Evolutionary conservation across 2,329 filamentous ascomycete genomes (phyloP), one percentile per base, ranked within the genome.

Genomic region (Pyrenophora tritici-repentis): DNA sequence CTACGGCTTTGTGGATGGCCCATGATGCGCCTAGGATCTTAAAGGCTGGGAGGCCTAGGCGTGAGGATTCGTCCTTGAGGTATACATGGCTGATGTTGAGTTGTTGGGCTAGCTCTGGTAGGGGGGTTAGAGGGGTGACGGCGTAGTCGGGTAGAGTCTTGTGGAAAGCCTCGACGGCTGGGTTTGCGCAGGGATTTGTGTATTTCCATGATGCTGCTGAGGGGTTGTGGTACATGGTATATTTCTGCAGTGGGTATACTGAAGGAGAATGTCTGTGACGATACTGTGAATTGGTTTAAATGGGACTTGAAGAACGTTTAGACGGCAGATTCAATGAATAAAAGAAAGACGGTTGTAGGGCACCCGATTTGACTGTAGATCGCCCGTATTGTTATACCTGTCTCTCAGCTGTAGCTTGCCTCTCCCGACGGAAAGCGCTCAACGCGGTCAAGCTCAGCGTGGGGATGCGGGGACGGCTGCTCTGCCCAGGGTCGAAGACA

Each of bases 11-110:
- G 60, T 84, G 86, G 3, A 83, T 79, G 0, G 83, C 88, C 88
- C 88, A 93, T 0, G 86, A 89, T 1, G 89, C 89, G 16, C 89
- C 90, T 0, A 92, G 80, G 37, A 92, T 89, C 71, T 94, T 94
- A 78, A 92, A 93, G 0, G 88, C 82, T 0, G 87, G 87, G 1
- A 92, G 77, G 0, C 86, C 85, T 32, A 90, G 83, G 4, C 89
- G 81, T 45, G 74, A 77, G 22, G 82, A 85, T 69, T 93, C 89
- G 61, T 91, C 84, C 65, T 93, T 93, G 56, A 91, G 64, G 32
- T 86, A 79, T 3, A 92, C 76, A 4, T 78, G 74, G 6, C 59
- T 53, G 4, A 73, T 47, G 0, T 81, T 81, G 0, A 91, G 70
- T 12, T 85, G 78, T 2, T 74, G 59, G 0, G 88, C 86, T 1